Conservation (phyloP, 768 basidiomycete genomes). For the Xerocomellus chrysenteron region DNA sequence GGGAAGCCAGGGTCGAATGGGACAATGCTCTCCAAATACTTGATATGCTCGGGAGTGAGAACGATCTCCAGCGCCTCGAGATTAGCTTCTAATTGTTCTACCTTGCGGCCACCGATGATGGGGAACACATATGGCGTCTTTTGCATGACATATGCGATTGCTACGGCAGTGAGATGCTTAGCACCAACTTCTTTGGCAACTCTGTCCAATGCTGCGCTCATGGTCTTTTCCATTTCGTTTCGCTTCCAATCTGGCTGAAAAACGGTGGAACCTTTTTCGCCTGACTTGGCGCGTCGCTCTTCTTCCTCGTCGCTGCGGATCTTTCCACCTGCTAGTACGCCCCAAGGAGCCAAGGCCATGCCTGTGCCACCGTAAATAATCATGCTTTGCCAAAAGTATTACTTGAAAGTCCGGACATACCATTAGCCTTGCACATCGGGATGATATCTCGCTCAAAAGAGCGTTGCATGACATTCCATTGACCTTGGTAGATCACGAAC, state of each 20-base stretch:
- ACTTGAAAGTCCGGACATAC: no score
- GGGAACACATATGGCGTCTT: constrained; percentile 49
- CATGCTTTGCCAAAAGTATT: no score
- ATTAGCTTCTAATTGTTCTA: constrained; percentile 44
- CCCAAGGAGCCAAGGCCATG: constrained; percentile 37
- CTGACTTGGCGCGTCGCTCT: constrained; percentile 16
- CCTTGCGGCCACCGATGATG: constrained; percentile 43
- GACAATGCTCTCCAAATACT: constrained; percentile 35
- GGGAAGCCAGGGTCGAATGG: constrained; percentile 44
- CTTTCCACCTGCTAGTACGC: constrained; percentile 31
- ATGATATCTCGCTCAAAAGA: no score
- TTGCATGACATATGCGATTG: constrained; percentile 46
- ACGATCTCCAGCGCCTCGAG: constrained; percentile 42
- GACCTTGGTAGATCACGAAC: no score
- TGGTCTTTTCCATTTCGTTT: constrained; percentile 30
- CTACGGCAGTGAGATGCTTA: constrained; percentile 36
- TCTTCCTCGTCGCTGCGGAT: constrained; percentile 33
- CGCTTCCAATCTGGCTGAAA: constrained; percentile 33
- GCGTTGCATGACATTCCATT: no score
- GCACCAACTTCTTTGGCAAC: constrained; percentile 41
- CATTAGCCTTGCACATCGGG: no score
- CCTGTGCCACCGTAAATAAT: constrained; percentile 22
- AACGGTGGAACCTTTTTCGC: constrained; percentile 39
- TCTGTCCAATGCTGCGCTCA: constrained; percentile 37
- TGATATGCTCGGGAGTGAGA: constrained; percentile 39